These are phyloP conservation scores for Malus asiatica DNA, from an alignment of 306 rosid genomes.

Conservation along the genomic window DNA sequence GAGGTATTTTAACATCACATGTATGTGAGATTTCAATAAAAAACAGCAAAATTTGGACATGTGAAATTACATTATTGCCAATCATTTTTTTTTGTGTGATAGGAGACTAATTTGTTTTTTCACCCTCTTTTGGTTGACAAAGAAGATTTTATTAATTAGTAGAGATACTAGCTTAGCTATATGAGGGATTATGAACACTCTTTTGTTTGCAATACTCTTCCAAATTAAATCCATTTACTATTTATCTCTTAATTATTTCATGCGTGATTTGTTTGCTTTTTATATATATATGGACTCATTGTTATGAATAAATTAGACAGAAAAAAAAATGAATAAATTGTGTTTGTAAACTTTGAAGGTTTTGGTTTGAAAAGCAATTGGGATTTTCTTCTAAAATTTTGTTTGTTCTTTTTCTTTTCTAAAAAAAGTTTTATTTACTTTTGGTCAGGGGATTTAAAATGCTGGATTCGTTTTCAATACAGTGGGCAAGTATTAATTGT, in stretches of 20 bases:
- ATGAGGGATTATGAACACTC: neutral
- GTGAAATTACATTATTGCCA: no score
- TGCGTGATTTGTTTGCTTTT: neutral
- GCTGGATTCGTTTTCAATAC: conserved; percentile 7
- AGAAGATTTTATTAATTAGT: no score
- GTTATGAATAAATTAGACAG: neutral
- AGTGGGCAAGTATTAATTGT: conserved; percentile 9
- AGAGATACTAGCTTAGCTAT: neutral
- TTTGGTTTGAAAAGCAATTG: neutral
- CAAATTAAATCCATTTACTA: neutral
- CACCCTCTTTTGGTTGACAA: no score
- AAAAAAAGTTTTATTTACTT: neutral
- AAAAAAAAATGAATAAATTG: neutral
- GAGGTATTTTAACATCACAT: no score
- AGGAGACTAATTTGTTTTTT: no score
- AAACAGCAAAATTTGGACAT: no score
- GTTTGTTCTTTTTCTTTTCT: neutral
- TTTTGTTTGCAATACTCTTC: neutral
- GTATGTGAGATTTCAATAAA: no score
- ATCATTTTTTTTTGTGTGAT: no score
- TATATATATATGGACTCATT: neutral
- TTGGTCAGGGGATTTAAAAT: neutral
- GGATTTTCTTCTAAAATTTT: neutral
- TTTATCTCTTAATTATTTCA: neutral
- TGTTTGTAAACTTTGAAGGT: neutral